Base-by-base conservation (phyloP, 1,139 yeast genomes). In the Oligophagozyma castellii region DNA sequence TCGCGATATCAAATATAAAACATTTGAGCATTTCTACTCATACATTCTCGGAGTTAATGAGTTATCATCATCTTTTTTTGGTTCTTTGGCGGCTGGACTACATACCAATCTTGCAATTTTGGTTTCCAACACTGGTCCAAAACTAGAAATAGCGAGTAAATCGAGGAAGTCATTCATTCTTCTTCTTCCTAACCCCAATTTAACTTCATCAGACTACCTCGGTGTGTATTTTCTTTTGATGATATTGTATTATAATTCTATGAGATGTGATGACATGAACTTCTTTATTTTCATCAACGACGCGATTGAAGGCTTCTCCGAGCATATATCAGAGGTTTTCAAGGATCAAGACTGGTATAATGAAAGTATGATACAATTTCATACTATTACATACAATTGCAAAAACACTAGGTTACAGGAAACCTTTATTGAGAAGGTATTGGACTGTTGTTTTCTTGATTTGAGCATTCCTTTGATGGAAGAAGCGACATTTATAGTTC, bases 41-140 rank as follows among this genome's bases (percentile, higher is more conserved):
- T 52, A 46, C 29, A 28, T 49, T 16, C 16, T 48, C 5, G 50
- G 51, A 6, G 24, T 42, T 5, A 49, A 49, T 30, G 53, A 48
- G 22, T 28, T 49, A 13, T 34, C 50, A 3, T 43, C 45, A 1
- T 36, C 35, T 16, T 49, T 46, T 29, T 47, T 49, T 28, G 31
- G 30, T 4, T 29, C 37, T 5, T 19, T 48, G 7, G 34, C 47
- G 2, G 26, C 39, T 6, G 32, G 37, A 5, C 16, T 46, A 12
- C 37, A 37, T 12, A 29, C 47, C 2, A 42, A 38, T 19, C 24
- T 46, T 6, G 40, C 43, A 3, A 27, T 48, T 21, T 34, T 46
- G 5, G 39, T 49, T 13, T 43, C 50, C 3, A 45, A 47, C 28
- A 37, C 44, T 4, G 36, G 44, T 24, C 44, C 39, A 23, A 37